Base-by-base conservation (phyloP, 441 rosid species). In the Erysimum pusillum region DNA sequence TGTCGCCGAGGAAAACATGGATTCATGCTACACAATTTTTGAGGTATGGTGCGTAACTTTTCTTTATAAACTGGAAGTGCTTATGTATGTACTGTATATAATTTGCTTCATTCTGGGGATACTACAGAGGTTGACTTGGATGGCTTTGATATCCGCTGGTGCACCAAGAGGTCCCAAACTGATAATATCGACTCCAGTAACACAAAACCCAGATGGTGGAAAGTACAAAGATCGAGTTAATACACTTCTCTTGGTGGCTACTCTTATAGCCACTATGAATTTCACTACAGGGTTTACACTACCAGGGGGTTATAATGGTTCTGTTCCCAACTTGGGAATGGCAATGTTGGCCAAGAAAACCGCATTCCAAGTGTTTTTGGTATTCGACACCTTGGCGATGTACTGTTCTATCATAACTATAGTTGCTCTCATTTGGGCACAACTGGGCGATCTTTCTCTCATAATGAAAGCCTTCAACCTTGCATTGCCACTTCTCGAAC, bases 281-380 rank as follows among this genome's bases (percentile, higher is more conserved):
- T 75, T 75, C 42, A n/a, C 82, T 4, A 68, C 79, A 39, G 79
- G 76, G 3, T 79, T 79, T 57, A 58, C 76, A 63, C 4, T 74
- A 58, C 82, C 76, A 1, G 67, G 76, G n/a, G 72, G 82, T 22
- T 65, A 68, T 56, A 79, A 48, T 10, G 18, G 36, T 11, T 69
- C 72, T 13, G 53, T 17, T 18, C 57, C 60, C 22, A 25, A 71
- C 49, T n/a, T 38, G 36, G 74, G 80, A 2, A 61, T 73, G 41
- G 80, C 77, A 2, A 31, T 14, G 7, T 17, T 52, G 12, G 44
- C 34, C 8, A 64, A 39, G 31, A 6, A 65, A 62, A 54, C 14
- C 7, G 54, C 49, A 3, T 62, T 46, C 5, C 63, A 74, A 28
- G 56, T 63, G 5, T 79, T 63, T 45, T 46, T 63, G 8, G 7